These are phyloP conservation scores for Vitis rupestris DNA, from an alignment of 164 flowering plant genomes.

Conservation along the genomic window DNA sequence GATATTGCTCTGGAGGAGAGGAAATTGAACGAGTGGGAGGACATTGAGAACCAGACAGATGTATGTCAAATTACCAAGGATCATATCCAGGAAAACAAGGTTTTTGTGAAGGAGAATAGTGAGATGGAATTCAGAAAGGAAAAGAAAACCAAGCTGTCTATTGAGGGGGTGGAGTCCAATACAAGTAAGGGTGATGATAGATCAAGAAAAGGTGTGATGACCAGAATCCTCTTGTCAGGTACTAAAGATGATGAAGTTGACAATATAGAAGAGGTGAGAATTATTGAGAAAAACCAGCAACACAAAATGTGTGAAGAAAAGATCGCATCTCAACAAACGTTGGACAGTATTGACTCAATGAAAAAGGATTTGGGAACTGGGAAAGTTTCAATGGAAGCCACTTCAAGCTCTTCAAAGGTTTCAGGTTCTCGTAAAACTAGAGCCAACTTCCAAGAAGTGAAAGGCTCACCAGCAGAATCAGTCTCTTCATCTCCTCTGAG, in stretches of 20 bases:
- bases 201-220: slow-evolving; percentile 22
- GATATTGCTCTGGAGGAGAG: slow-evolving; percentile 47
- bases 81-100: slow-evolving; percentile 14
- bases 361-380: slow-evolving; percentile 27
- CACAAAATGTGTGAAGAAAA: slow-evolving; percentile 8
- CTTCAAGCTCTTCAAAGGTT: slow-evolving; percentile 66
- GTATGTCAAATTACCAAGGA: slow-evolving; percentile 10
- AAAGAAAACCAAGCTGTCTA: slow-evolving; percentile 36
- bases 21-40: slow-evolving; percentile 43
- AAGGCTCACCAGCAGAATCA: slow-evolving; percentile 41
- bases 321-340: slow-evolving; percentile 7
- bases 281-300: slow-evolving; percentile 27
- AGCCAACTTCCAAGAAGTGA: slow-evolving; percentile 16
- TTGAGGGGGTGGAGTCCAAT: slow-evolving; percentile 26
- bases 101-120: slow-evolving; percentile 26
- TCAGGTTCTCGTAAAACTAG: slow-evolving; percentile 32
- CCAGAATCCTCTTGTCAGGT: slow-evolving; percentile 19
- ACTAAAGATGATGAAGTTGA: slow-evolving; percentile 21
- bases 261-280: slow-evolving; percentile 19
- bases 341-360: slow-evolving; percentile 16
- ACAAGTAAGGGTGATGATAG: slow-evolving; percentile 25
- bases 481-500: slow-evolving; percentile 37
- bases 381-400: slow-evolving; percentile 26
- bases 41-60: slow-evolving; percentile 25
- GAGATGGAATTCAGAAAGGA: slow-evolving; percentile 29